A percentile compares a stretch with the other conserved stretches of the same genome.
These are phyloP conservation scores for Skeletonema potamos DNA, from an alignment of 108 stramenopile genomes.

Conservation along the genomic window DNA sequence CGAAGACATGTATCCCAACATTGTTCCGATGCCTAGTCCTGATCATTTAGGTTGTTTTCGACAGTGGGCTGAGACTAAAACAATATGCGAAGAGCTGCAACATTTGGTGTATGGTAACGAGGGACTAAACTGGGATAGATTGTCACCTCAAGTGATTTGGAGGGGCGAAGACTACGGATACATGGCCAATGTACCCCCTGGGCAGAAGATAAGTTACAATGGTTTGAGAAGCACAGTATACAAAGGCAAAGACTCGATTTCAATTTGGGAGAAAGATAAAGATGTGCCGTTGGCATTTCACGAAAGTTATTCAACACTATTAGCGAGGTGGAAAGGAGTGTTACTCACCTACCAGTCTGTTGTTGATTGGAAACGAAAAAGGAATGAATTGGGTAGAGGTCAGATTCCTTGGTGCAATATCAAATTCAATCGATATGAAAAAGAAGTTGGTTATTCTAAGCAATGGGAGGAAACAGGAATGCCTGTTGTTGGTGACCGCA, in stretches of 20 bases:
- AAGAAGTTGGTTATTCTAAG: neutral
- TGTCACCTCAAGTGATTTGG: slow-evolving; percentile 32
- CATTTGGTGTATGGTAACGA: neutral
- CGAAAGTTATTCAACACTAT: neutral
- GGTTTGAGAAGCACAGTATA: neutral
- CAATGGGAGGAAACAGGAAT: neutral
- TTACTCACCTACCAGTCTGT: neutral
- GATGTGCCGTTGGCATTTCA: neutral
- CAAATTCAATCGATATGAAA: neutral
- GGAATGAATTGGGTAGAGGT: neutral
- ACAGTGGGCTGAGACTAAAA: neutral
- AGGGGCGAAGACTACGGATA: slow-evolving; percentile 31
- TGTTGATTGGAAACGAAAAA: neutral
- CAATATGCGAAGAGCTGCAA: neutral
- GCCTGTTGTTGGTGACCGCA: neutral
- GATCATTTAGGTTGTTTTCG: neutral
- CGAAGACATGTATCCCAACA: neutral
- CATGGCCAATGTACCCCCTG: neutral
- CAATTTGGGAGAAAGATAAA: neutral
- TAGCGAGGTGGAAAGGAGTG: slow-evolving; percentile 1
- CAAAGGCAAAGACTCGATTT: neutral
- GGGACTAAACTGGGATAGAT: neutral
- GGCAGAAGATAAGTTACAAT: neutral
- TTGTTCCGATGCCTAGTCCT: neutral
- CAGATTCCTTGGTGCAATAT: neutral